Base-by-base conservation (phyloP, 352 stramenopile genomes). In the Blastocystis sp. region DNA sequence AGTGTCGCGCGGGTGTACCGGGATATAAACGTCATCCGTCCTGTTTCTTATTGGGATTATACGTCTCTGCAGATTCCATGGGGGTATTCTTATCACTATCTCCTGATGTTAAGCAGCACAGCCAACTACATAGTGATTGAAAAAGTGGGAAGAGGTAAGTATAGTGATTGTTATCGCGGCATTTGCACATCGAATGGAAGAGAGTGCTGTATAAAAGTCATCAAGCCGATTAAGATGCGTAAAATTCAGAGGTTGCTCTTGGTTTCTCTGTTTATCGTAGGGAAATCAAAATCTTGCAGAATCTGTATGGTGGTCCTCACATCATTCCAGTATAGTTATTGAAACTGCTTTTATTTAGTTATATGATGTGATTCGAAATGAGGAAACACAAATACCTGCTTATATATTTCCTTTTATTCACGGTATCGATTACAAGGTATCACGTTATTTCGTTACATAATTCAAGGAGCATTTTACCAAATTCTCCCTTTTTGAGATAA, bases 181-280 rank as follows among this genome's bases (percentile, higher is more conserved):
- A 95, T 98, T 90, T 98, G 98, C 90, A 94, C 98, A 34, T 92
- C 92, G 23, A 98, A 96, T 91, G 97, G 97, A 90, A 94, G 93
- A 47, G 97, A 98, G 89, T 99, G 96, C 91, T 96, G 98, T n/a
- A 97, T 99, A 89, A 99, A 99, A 93, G 98, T 99, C 90, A 93
- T 99, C 66, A 99, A 99, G 92, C 97, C 97, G 15, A 97, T 99
- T n/a, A 98, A 99, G 94, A 99, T 99, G 94, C 99, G 99, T 93
- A 99, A 99, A 93, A 98, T 99, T 91, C 98, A 98, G 91, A 93
- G 95, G 90, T 93, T 94, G 90, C 7, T 62, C 6, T 11, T 82
- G 8, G 29, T 63, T 39, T 9, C 3, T 20, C 2, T 62, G 13
- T 63, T 90, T 6, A 89, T 62, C 3, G 15, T 11, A 89, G 63